phyloP scores from a whole-genome alignment of 306 rosid species.

The Luffa acutangula region DNA sequence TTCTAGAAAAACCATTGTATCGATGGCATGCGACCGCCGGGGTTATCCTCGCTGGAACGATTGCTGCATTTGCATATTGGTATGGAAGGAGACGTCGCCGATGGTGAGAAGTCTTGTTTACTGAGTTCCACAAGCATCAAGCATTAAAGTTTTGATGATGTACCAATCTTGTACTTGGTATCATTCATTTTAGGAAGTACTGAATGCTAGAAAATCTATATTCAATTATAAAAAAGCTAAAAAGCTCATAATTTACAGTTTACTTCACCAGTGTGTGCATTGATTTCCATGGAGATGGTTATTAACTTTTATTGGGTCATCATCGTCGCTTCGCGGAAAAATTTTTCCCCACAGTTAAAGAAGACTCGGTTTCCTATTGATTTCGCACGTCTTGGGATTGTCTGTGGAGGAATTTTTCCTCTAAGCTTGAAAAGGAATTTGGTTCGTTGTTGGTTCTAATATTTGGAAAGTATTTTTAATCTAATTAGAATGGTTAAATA shows the following conservation, averaged over 20 bases:
- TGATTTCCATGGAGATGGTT: not conserved
- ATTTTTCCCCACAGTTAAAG: not conserved
- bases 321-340: not conserved
- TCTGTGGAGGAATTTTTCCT: not conserved
- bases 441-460: not conserved
- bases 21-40: constrained; percentile 84
- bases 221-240: constrained; percentile 4
- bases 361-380: not conserved
- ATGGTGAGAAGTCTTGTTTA: constrained; percentile 46
- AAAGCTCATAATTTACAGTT: not conserved
- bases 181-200: constrained; percentile 22
- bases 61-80: constrained; percentile 77
- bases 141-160: not conserved
- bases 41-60: constrained; percentile 67
- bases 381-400: not conserved
- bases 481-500: too few species aligned
- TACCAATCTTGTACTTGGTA: constrained; percentile 18
- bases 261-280: not conserved
- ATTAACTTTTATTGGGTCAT: not conserved
- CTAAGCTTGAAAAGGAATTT: not conserved
- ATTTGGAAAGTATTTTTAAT: too few species aligned
- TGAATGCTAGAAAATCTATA: constrained; percentile 14
- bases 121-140: not conserved
- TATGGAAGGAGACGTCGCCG: constrained; percentile 80
- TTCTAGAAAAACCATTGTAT: constrained; percentile 54